Conservation (phyloP, 345 rosid species). For the Arabidopsis suecica region DNA sequence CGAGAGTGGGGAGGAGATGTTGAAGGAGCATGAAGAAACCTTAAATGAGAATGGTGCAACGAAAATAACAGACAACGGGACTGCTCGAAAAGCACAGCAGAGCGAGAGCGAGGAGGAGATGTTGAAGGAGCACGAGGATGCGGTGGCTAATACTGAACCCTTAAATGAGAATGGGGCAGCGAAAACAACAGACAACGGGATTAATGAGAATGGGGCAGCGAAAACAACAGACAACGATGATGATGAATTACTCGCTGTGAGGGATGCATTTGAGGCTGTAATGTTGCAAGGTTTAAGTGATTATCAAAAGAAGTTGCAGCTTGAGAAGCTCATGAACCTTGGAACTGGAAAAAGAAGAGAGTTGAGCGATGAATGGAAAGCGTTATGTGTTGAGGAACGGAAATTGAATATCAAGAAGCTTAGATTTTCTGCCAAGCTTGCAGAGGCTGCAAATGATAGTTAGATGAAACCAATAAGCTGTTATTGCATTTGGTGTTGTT, state of each 20-base stretch:
- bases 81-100: neutral
- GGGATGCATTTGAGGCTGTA: slow-evolving; percentile 34
- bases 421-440: slow-evolving; percentile 14
- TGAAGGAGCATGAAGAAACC: neutral
- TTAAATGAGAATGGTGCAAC: neutral
- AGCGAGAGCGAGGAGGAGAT: neutral
- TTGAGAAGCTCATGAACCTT: slow-evolving; percentile 19
- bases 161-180: neutral
- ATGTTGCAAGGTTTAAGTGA: slow-evolving; percentile 16
- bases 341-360: slow-evolving; percentile 1
- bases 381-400: slow-evolving; percentile 3
- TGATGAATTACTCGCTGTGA: slow-evolving; percentile 9
- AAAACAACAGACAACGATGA: neutral
- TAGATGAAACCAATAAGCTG: neutral
- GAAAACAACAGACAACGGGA: neutral
- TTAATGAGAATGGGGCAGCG: neutral
- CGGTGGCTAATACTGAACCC: neutral
- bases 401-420: slow-evolving; percentile 26
- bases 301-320: slow-evolving; percentile 13
- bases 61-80: neutral
- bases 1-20: neutral
- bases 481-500: neutral
- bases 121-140: neutral
- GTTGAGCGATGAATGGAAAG: slow-evolving; percentile 30
- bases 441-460: slow-evolving; percentile 1